Base-by-base conservation (phyloP, 2,329 filamentous ascomycete species). In the Monilinia aucupariae region DNA sequence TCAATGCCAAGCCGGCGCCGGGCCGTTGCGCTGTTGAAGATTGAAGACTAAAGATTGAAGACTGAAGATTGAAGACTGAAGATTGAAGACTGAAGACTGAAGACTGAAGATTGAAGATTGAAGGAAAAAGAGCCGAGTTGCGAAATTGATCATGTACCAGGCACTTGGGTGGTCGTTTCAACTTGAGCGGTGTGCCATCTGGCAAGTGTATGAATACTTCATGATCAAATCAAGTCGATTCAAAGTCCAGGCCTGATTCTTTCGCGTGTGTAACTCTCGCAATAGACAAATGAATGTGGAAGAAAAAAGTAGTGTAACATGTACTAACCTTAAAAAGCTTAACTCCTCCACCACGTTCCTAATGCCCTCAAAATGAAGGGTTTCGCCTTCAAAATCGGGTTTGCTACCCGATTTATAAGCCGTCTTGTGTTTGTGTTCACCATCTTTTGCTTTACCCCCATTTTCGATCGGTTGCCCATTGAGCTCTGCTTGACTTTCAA, bases 271-370 rank as follows among this genome's bases (percentile, higher is more conserved):
- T n/a, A 62, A 59, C 25, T 9, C 25, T 13, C 9, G 47, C 32
- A 25, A 43, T 49, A 41, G 41, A 63, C 27, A 39, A 30, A 64
- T 30, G 39, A 63, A 49, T 59, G 17, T 50, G 25, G 43, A 55
- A 61, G 51, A 50, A 34, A 25, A 56, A 61, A 52, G 45, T 32
- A 51, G 61, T 66, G 60, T 34, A 64, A 66, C 62, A 61, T 20
- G 48, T 60, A 71, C 87, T 79, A 76, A 91, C 88, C 86, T 83
- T 39, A 92, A 75, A 72, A 92, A 92, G 70, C 85, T 89, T 68
- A 92, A 78, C 68, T 88, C 82, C 71, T 89, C 85, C 17, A 89
- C 81, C 13, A 91, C 81, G 56, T 82, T 60, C 79, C 77, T 52
- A 75, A 86, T 76, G 41, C 80, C 79, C 43, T 77, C 75, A 72